These are phyloP conservation scores for Lachnellula arida DNA, from an alignment of 2,329 filamentous ascomycete genomes.

Conservation along the genomic window DNA sequence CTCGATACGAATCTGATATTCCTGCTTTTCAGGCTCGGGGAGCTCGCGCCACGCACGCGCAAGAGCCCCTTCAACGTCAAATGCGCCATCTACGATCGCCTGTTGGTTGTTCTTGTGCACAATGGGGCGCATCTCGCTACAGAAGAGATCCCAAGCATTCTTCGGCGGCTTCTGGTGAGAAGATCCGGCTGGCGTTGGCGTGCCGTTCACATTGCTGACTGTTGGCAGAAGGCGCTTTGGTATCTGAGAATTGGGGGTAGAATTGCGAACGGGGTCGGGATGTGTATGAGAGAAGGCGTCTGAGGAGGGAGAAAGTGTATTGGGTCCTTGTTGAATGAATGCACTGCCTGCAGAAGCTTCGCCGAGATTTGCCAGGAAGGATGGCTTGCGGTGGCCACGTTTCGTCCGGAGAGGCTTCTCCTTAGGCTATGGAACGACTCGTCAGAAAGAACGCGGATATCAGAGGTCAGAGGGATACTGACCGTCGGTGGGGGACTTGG, in stretches of 20 bases:
- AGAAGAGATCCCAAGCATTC: conserved; percentile 29
- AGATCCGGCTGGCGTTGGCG: background rate
- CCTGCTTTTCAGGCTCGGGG: conserved; percentile 16
- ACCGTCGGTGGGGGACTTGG: conserved; percentile 76
- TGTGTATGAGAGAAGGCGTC: conserved; percentile 50
- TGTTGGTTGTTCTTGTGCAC: conserved; percentile 21
- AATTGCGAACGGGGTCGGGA: conserved; percentile 30
- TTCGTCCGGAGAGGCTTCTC: conserved; percentile 74
- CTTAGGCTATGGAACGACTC: conserved; percentile 52
- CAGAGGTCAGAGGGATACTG: conserved; percentile 32
- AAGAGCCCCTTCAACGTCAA: conserved; percentile 27
- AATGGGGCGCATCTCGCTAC: conserved; percentile 23
- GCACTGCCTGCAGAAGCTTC: conserved; percentile 37
- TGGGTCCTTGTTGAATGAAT: conserved; percentile 44
- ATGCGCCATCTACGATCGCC: conserved; percentile 24
- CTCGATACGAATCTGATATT: conserved; percentile 24
- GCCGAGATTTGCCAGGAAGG: conserved; percentile 35
- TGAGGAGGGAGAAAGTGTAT: conserved; percentile 45
- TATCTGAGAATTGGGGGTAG: conserved; percentile 27
- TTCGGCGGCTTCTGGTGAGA: conserved; percentile 13
- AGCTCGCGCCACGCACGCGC: conserved; percentile 27
- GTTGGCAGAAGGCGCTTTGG: conserved; percentile 17
- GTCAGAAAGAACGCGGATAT: conserved; percentile 16
- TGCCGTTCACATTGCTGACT: conserved; percentile 33
- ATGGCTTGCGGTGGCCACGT: conserved; percentile 62